Base-by-base conservation (phyloP, 176 grass and related monocot species). In the Echinochloa phyllopogon region DNA sequence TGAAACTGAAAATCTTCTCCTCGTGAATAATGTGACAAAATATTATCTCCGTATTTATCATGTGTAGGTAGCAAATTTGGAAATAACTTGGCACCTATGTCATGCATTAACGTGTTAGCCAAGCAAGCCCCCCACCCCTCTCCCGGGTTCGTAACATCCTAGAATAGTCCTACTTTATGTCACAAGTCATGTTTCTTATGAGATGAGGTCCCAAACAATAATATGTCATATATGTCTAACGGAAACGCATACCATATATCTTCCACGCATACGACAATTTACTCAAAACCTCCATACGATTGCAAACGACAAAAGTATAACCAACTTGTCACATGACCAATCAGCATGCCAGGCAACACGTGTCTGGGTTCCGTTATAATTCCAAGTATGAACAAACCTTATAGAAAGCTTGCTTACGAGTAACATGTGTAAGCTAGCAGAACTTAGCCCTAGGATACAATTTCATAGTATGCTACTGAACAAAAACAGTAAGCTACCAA, bases 331-430 rank as follows among this genome's bases (percentile, higher is more conserved):
- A 68, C 56, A 87, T 51, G 69, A 66, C 52, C 67, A 78, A 83
- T 72, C 47, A 86, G 41, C 71, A 63, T 13, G 47, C n/a, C 8
- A 21, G 10, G 55, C 18, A 25, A 27, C 61, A 49, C 3, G 5
- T 83, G 74, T 60, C 42, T n/a, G 9, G 65, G 60, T 63, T 24
- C 69, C 27, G 40, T 27, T 79, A 74, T 68, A 43, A 67, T 84
- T 84, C 47, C 69, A 83, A 57, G 49, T 67, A 49, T 27, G 14
- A 67, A 37, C 5, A 81, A 6, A 7, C 48, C 20, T 47, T 48
- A 72, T 20, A 38, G 57, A 23, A 60, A 65, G 5, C 69, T 63
- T 48, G 37, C 70, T 76, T 25, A 62, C 6, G 18, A 71, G 2
- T 72, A 56, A n/a, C 9, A 40, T 38, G 72, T 49, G 49, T 74